Base-by-base conservation (phyloP, 1,284 basidiomycete genomes). In the Trichosporon faecale region DNA sequence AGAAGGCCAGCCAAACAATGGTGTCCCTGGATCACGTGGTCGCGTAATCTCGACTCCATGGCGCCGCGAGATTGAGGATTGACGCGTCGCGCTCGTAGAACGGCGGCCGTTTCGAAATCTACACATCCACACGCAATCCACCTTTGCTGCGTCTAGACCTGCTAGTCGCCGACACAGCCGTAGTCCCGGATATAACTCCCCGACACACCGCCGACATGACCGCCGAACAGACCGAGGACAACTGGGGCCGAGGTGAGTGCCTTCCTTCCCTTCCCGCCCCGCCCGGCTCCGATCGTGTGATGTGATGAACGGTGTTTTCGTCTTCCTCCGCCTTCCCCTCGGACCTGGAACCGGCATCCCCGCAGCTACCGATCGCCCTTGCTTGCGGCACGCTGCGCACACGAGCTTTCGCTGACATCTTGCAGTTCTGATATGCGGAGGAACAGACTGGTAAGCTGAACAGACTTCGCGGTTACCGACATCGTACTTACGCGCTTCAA, bases 381-480 rank as follows among this genome's bases (percentile, higher is more conserved):
- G 16, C 21, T 23, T 52, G 21, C 49, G 23, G 18, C 44, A 46
- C 44, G 44, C 44, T 8, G 18, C 44, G 49, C 40, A 44, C 40
- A 44, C 40, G 40, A 44, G 21, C 49, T 23, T 21, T 23, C 25
- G 57, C 57, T 61, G 57, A 61, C 57, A n/a, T 31, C 4, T 4
- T 18, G 18, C 65, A 69, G 68, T 69, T 16, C 65, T 69, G 11
- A 66, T 69, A 18, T 69, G 68, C 31, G 68, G 68, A 25, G 68
- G 68, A 25, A 66, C 65, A 8, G 60, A 66, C 44, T 69, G 68
- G 68, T 31, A 52, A n/a, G 23, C n/a, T 18, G 9, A 7, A 33
- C 23, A 61, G 3, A 21, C 29, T 14, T 9, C 3, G 7, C 35
- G 18, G 23, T 23, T n/a, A 11, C 23, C 46, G 8, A 29, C 46